These are phyloP conservation scores for Blastobotrys attinorum DNA, from an alignment of 805 yeast species.

Conservation along the genomic window DNA sequence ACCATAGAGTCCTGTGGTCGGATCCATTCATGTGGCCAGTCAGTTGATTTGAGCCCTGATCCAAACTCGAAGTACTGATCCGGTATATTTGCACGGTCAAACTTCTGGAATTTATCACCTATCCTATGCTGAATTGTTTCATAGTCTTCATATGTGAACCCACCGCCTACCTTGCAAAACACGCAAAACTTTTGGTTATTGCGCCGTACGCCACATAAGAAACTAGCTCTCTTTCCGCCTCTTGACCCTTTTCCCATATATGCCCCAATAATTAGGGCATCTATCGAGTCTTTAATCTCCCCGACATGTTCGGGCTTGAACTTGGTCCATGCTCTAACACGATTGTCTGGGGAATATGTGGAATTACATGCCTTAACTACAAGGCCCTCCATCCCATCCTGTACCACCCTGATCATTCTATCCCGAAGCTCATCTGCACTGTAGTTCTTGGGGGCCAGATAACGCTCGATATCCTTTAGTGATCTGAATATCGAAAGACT, in stretches of 20 bases:
- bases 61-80: conserved; percentile 18
- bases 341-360: conserved; percentile 49
- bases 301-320: conserved; percentile 86
- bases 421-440: conserved; percentile 35
- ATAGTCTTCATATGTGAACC: conserved; percentile 60
- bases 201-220: conserved; percentile 61
- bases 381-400: conserved; percentile 67
- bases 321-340: conserved; percentile 68
- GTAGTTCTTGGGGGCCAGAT: background rate
- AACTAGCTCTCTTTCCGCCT: conserved; percentile 37
- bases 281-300: conserved; percentile 81
- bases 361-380: conserved; percentile 60
- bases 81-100: conserved; percentile 36
- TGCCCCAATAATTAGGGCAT: conserved; percentile 71
- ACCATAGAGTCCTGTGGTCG: conserved; percentile 71
- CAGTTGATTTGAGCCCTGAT: conserved; percentile 20
- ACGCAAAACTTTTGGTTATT: conserved; percentile 45
- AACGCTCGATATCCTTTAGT: too few species aligned
- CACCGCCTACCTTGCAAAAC: conserved; percentile 78
- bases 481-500: too few species aligned
- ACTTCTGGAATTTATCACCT: conserved; percentile 51
- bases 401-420: conserved; percentile 38
- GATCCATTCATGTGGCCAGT: conserved; percentile 66
- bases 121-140: conserved; percentile 50
- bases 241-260: conserved; percentile 57